Base-by-base conservation (phyloP, 2,329 filamentous ascomycete species). In the Penicillium sp. region DNA sequence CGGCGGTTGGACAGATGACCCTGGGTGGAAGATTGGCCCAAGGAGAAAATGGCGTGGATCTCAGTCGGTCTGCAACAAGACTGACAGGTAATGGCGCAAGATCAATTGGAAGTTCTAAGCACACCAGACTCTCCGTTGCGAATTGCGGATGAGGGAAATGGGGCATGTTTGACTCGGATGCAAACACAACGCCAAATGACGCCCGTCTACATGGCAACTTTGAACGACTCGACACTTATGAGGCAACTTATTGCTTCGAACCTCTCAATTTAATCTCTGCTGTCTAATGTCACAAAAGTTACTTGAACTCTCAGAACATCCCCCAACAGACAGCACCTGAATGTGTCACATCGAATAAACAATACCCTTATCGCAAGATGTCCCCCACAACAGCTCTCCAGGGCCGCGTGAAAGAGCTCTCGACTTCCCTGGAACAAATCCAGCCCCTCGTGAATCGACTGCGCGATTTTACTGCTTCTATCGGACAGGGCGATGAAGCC, bases 401-500 rank as follows among this genome's bases (percentile, higher is more conserved):
- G 49, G 71, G 73, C 31, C 80, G 81, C 50, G 71, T 85, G 18
- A 78, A 75, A 61, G 69, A 79, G 53, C 78, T 87, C 16, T 81
- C 81, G 16, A 78, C 82, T 50, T 73, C 78, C 18, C 76, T 85
- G 57, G 82, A 79, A 64, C 72, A 79, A 38, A 80, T 79, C 4
- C 77, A 81, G 29, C 77, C 79, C 44, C 79, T 86, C 35, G 82
- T 87, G 52, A 75, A 80, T 52, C 79, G 83, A 35, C 73, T 87
- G 18, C 76, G 80, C 61, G 84, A 80, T 70, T 80, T 87, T 69
- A 87, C 69, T 74, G 86, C 76, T 76, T 88, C 75, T 76, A 86
- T 79, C 11, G 75, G 80, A 72, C 68, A 89, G 82, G 79, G 89
- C 81, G 75, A 87, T 78, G 81, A 85, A 60, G 79, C 81, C 6